These are phyloP conservation scores for Trichoderma sp. DNA, from an alignment of 2,329 filamentous ascomycete species.

Conservation along the genomic window DNA sequence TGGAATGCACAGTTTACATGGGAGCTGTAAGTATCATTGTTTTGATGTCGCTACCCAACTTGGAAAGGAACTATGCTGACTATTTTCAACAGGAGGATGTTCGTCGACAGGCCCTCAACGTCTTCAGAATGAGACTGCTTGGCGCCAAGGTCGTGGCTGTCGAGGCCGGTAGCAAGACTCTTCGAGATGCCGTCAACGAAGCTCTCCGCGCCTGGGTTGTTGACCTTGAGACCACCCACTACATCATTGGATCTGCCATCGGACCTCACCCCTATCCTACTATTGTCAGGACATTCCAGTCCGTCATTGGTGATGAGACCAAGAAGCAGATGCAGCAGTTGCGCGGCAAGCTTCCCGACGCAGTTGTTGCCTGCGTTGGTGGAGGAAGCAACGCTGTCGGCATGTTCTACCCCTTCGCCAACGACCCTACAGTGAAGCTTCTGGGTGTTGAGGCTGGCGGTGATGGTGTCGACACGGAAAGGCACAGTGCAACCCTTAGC, in stretches of 20 bases:
- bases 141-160: conserved; percentile 92
- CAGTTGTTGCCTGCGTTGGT: conserved; percentile 94
- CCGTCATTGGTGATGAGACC: conserved; percentile 92
- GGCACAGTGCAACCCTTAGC: conserved; percentile 85
- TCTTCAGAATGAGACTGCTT: conserved; percentile 96
- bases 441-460: conserved; percentile 94
- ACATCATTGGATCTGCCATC: conserved; percentile 97
- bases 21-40: conserved; percentile 62
- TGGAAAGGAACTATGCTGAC: conserved; percentile 30
- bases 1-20: conserved; percentile 99
- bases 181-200: conserved; percentile 91
- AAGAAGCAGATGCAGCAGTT: conserved; percentile 86
- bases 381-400: conserved; percentile 93
- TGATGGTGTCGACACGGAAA: conserved; percentile 81
- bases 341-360: conserved; percentile 87
- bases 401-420: conserved; percentile 97
- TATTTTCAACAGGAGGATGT: conserved; percentile 71
- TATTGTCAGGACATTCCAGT: conserved; percentile 97
- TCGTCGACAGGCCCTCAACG: conserved; percentile 91
- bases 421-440: conserved; percentile 81
- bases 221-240: conserved; percentile 90
- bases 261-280: conserved; percentile 97
- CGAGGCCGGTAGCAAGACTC: conserved; percentile 81
- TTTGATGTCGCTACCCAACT: neutral
- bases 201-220: conserved; percentile 93